A percentile compares a stretch with the other conserved stretches of the same genome.
These are phyloP conservation scores for Pseudocercospora fuligena DNA, from an alignment of 2,329 filamentous ascomycete genomes.

Conservation along the genomic window DNA sequence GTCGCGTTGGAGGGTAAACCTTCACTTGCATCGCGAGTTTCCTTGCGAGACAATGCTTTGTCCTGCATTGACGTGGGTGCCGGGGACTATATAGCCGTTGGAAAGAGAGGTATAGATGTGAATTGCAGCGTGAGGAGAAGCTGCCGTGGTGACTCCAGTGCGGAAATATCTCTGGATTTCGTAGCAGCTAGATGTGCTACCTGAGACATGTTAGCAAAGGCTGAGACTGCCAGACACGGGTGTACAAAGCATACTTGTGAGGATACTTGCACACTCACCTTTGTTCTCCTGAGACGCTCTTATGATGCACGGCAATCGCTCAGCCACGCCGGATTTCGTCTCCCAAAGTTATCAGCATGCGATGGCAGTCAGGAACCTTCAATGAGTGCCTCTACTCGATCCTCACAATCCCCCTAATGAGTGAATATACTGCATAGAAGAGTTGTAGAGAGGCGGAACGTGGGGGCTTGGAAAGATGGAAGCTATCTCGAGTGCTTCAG, in stretches of 20 bases:
- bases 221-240: neutral
- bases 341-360: too few species aligned
- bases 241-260: neutral
- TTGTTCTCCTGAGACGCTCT: neutral
- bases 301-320: too few species aligned
- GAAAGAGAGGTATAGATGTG: neutral
- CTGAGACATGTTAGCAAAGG: neutral
- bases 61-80: neutral
- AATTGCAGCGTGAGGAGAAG: neutral
- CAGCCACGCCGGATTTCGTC: too few species aligned
- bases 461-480: too few species aligned
- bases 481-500: too few species aligned
- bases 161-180: neutral
- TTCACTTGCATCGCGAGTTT: neutral
- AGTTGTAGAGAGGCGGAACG: too few species aligned
- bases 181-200: neutral
- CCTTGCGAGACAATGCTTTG: neutral
- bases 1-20: neutral
- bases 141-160: neutral
- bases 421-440: too few species aligned
- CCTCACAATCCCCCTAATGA: too few species aligned
- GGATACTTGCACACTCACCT: neutral
- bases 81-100: rapidly evolving
- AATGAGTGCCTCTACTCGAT: too few species aligned
- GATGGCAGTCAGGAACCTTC: too few species aligned